Evolutionary conservation across 2,329 filamentous ascomycete genomes (phyloP).

Genomic region (Aschersonia sp.): DNA sequence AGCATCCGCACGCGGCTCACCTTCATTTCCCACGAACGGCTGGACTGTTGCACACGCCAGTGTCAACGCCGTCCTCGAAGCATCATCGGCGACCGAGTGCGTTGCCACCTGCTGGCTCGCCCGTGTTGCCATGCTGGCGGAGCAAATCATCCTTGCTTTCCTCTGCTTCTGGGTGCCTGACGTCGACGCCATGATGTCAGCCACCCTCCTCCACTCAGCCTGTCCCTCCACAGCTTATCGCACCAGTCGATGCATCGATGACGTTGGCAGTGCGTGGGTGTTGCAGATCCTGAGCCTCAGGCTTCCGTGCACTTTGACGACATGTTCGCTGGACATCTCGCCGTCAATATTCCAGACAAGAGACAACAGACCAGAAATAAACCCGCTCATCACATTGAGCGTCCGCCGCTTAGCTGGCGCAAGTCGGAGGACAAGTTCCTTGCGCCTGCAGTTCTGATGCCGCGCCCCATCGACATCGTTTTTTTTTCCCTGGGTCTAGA

Average conservation of each 20-base stretch:
- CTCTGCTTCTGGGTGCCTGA: background rate
- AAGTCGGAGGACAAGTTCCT: background rate
- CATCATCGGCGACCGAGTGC: too few species aligned
- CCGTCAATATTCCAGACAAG: too few species aligned
- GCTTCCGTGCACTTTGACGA: background rate
- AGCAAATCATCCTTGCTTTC: background rate
- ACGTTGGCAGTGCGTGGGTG: background rate
- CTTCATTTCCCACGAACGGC: too few species aligned
- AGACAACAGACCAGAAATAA: too few species aligned
- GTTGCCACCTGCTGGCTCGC: background rate
- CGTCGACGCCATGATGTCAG: background rate
- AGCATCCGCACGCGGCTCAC: background rate
- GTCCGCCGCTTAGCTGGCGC: background rate
- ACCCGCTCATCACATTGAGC: background rate
- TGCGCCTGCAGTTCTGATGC: background rate
- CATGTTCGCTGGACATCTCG: too few species aligned
- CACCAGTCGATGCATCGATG: background rate
- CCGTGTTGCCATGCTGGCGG: background rate
- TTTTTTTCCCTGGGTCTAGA: background rate
- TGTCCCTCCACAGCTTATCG: background rate
- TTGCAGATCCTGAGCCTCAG: background rate
- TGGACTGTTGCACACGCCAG: too few species aligned
- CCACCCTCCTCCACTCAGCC: background rate
- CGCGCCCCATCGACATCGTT: background rate
- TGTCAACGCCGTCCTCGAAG: too few species aligned